Percentiles rank a stretch among this genome's conserved stretches.
These are phyloP conservation scores for Hirsutella minnesotensis DNA, from an alignment of 2,329 filamentous ascomycete species.

Conservation along the genomic window DNA sequence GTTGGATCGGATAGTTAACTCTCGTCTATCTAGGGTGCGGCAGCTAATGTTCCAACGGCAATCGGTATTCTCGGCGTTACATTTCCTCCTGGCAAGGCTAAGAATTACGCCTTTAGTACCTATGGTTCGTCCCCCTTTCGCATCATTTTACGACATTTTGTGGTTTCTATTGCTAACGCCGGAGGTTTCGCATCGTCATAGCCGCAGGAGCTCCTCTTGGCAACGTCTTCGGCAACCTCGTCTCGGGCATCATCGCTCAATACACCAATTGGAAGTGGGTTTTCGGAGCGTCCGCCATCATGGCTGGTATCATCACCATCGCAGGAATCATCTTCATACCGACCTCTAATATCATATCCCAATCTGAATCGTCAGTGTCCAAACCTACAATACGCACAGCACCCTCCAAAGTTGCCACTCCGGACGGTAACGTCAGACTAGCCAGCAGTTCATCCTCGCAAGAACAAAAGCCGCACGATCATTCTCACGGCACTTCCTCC, in stretches of 20 bases:
- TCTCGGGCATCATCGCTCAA: slow-evolving; percentile 51
- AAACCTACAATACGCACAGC: background rate
- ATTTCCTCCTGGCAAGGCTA: slow-evolving; percentile 54
- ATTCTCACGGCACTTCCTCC: too few relatives aligned
- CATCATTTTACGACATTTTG: background rate
- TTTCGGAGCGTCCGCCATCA: slow-evolving; percentile 51
- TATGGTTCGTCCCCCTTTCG: slow-evolving; percentile 30
- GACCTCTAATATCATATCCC: slow-evolving; percentile 20
- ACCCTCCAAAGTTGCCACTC: background rate
- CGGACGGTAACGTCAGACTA: background rate
- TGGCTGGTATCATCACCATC: slow-evolving; percentile 43
- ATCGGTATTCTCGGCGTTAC: slow-evolving; percentile 59
- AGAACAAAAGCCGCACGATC: too few relatives aligned
- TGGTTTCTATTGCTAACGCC: background rate
- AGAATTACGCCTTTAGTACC: slow-evolving; percentile 58
- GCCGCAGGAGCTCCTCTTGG: slow-evolving; percentile 54
- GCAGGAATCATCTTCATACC: slow-evolving; percentile 51
- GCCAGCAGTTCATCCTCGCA: background rate
- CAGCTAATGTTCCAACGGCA: slow-evolving; percentile 58
- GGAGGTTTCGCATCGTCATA: slow-evolving; percentile 9
- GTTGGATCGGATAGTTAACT: background rate
- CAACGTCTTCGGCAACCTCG: slow-evolving; percentile 50
- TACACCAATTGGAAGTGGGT: slow-evolving; percentile 56
- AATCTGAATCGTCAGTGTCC: background rate
- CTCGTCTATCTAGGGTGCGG: slow-evolving; percentile 36